A percentile compares a stretch with the other conserved stretches of the same genome.
phyloP scores from a whole-genome alignment of 352 stramenopile species.

The Salisapilia sapeloensis region DNA sequence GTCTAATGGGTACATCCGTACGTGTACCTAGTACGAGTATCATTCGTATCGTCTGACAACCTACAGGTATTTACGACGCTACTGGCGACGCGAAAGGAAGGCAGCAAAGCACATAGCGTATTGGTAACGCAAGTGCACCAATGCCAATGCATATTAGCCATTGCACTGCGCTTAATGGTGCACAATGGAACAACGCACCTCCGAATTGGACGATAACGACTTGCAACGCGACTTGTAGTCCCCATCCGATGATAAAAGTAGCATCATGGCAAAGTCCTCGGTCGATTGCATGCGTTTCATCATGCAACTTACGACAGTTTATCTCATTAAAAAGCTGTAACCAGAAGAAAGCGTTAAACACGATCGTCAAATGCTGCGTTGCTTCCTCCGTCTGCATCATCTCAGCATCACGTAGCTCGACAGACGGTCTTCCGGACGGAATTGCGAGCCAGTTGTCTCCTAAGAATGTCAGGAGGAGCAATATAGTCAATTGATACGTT shows the following conservation, averaged over 20 bases:
- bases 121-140: constrained; percentile 6
- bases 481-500: constrained; percentile 59
- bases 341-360: constrained; percentile 4
- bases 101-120: too few relatives aligned
- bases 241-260: constrained; percentile 73
- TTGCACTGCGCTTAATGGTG: constrained; percentile 3
- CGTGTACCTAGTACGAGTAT: too few relatives aligned
- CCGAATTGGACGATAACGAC: constrained; percentile 84
- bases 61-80: too few relatives aligned
- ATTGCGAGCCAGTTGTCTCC: constrained; percentile 5
- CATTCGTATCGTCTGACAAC: too few relatives aligned
- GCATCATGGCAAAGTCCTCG: too few relatives aligned
- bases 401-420: too few relatives aligned
- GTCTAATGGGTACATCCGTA: too few relatives aligned
- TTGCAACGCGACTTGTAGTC: constrained; percentile 70
- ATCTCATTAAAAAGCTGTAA: constrained; percentile 5
- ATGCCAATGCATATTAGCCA: constrained; percentile 10
- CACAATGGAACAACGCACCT: constrained; percentile 15
- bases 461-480: constrained; percentile 52
- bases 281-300: too few relatives aligned
- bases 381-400: too few relatives aligned
- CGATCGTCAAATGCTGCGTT: too few relatives aligned
- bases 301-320: constrained; percentile 3
- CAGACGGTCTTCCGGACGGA: constrained; percentile 16
- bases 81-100: too few relatives aligned